Evolutionary conservation across 2,329 filamentous ascomycete species (phyloP).

Genomic region (Ceratocystis variospora): DNA sequence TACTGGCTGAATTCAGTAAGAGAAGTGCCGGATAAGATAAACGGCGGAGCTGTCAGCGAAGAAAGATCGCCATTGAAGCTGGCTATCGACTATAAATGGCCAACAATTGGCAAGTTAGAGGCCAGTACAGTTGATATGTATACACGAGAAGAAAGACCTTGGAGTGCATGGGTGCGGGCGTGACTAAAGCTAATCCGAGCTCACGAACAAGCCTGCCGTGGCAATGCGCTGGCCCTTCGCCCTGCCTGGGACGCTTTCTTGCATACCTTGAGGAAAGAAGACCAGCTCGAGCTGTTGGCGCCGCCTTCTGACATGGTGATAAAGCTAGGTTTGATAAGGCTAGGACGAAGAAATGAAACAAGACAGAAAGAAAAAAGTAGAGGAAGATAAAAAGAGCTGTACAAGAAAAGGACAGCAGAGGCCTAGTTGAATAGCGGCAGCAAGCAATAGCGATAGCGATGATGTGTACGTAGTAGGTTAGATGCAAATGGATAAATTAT

Average conservation of each 20-base stretch:
- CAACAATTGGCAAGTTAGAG: neutral
- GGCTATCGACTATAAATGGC: constrained; percentile 47
- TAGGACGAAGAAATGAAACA: constrained; percentile 1
- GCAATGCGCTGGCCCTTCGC: too few relatives aligned
- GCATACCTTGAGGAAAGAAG: constrained; percentile 38
- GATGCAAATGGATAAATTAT: too few relatives aligned
- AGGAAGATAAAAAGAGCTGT: neutral
- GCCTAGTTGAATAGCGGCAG: too few relatives aligned
- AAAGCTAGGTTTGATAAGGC: neutral
- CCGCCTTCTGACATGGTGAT: constrained; percentile 19
- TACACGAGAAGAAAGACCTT: neutral
- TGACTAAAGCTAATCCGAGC: neutral
- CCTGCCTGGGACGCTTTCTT: neutral
- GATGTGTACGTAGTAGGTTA: too few relatives aligned
- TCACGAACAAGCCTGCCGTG: too few relatives aligned
- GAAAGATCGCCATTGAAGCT: constrained; percentile 73
- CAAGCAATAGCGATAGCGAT: too few relatives aligned
- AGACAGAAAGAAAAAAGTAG: neutral
- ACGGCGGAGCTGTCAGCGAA: constrained; percentile 67
- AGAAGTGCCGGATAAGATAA: constrained; percentile 66
- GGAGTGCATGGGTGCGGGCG: constrained; percentile 3
- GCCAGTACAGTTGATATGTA: neutral
- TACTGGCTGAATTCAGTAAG: constrained; percentile 70
- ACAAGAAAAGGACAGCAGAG: too few relatives aligned
- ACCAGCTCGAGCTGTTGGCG: constrained; percentile 36